Evolutionary conservation across 495 filamentous ascomycete species (phyloP), one percentile per base, ranked within the genome.

Genomic region (Achaetomiella virescens): DNA sequence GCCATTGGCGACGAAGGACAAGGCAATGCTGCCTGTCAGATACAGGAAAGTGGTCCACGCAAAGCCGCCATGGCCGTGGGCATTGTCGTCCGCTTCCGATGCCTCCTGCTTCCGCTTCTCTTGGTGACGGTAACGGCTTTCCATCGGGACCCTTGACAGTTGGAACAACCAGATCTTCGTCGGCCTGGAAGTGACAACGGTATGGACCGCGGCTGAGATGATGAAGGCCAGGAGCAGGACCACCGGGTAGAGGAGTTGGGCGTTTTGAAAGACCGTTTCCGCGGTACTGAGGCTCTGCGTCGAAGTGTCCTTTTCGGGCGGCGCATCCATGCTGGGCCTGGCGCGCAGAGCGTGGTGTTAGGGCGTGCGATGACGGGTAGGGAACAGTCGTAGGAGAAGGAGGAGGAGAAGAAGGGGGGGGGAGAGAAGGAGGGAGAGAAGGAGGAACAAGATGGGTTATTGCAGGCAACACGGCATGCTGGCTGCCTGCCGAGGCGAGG

Each of bases 1-100:
- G 38, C 86, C 81, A 71, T 90, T 89, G 43, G 74, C 87, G 44
- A 91, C 67, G 52, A 93, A 88, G 15, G 88, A 89, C 52, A 85
- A 61, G 25, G 90, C 75, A 6, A 88, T 72, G 8, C 73, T 78
- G 7, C 81, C 72, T 27, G 89, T 84, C 14, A 92, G 69, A 78
- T 80, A 91, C 64, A 84, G 81, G 71, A 96, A 95, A 33, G 87
- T 66, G 3, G 78, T 75, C 65, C 84, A 86, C 58, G 82, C 75
- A n/a, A 81, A 84, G 22, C 80, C 84, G 67, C 89, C 48, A 20
- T n/a, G 11, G 35, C 15, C 48, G 36, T 40, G 81, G 25, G 75
- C 75, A 57, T 77, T 73, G 0, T 67, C 60, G 10, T 55, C 35
- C 8, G 60, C 62, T 20, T 74, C 52, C 8, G 60, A 50, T 42